Evolutionary conservation across 345 rosid species (phyloP).

Genomic region (Populus tremula): DNA sequence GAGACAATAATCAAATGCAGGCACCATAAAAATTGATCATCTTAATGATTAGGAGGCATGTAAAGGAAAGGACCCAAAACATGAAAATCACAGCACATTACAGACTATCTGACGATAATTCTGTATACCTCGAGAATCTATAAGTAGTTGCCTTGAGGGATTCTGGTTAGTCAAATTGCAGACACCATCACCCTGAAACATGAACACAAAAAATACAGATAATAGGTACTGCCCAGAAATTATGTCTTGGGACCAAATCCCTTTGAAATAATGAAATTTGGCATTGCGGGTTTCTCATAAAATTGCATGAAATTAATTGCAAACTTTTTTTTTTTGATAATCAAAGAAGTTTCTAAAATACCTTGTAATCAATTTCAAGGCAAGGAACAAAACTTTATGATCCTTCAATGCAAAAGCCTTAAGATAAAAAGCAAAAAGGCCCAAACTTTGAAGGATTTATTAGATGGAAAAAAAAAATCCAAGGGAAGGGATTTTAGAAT

Average conservation of each 20-base stretch:
- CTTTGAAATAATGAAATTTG: background rate
- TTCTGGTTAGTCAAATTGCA: constrained; percentile 12
- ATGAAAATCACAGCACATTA: background rate
- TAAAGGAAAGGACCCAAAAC: background rate
- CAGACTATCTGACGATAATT: background rate
- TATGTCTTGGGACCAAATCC: background rate
- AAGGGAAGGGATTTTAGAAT: constrained; percentile 9
- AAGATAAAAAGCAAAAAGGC: constrained; percentile 3
- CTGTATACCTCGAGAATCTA: constrained; percentile 9
- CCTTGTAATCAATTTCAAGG: constrained; percentile 21
- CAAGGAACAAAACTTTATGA: constrained; percentile 16
- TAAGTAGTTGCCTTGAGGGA: background rate
- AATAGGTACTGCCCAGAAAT: background rate
- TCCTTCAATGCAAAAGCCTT: constrained; percentile 29
- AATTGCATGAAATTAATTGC: background rate
- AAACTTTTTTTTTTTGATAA: background rate
- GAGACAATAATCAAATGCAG: constrained; percentile 1
- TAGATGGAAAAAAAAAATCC: constrained; percentile 7
- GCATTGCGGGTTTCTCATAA: background rate
- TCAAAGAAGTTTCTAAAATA: constrained; percentile 11
- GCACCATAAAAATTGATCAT: background rate
- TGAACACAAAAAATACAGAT: background rate
- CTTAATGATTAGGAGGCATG: background rate
- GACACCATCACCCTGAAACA: constrained; percentile 26
- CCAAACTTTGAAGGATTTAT: constrained; percentile 17